Conservation (phyloP, 129 eudicot genomes). For the Heracleum sosnowskyi region DNA sequence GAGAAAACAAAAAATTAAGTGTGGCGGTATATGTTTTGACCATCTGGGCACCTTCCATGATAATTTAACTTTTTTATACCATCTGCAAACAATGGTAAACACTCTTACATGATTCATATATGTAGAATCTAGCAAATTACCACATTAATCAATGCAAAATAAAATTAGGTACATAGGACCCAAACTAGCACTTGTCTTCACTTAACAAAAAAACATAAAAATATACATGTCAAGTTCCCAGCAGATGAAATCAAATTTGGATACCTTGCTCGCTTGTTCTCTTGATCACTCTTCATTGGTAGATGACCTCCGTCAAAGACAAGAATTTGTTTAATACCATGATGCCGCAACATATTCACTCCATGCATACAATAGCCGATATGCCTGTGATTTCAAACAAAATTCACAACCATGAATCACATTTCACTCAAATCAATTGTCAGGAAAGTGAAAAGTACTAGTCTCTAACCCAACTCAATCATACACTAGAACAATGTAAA, state of each 20-base stretch:
- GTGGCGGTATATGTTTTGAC: not conserved
- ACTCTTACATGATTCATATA: not conserved
- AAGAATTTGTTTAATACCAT: conserved; percentile 79
- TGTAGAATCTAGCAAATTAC: not conserved
- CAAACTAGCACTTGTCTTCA: not conserved
- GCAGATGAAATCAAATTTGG: not conserved
- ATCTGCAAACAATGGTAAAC: no score
- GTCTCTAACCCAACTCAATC: not conserved
- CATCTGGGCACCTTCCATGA: not conserved
- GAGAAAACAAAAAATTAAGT: not conserved
- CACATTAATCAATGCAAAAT: not conserved
- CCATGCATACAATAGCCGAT: conserved; percentile 95
- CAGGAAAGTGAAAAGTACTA: not conserved
- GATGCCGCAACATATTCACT: conserved; percentile 85
- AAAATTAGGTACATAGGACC: not conserved
- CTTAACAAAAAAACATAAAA: not conserved
- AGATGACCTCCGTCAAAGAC: conserved; percentile 90
- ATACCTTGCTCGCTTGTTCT: conserved; percentile 88
- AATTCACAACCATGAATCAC: not conserved
- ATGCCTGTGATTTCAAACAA: conserved; percentile 44
- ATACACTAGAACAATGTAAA: not conserved
- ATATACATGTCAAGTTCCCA: not conserved
- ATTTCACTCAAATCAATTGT: not conserved
- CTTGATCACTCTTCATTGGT: conserved; percentile 95
- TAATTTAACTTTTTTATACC: not conserved